phyloP scores from a whole-genome alignment of 2,329 filamentous ascomycete genomes.

The Fusarium staphyleae region DNA sequence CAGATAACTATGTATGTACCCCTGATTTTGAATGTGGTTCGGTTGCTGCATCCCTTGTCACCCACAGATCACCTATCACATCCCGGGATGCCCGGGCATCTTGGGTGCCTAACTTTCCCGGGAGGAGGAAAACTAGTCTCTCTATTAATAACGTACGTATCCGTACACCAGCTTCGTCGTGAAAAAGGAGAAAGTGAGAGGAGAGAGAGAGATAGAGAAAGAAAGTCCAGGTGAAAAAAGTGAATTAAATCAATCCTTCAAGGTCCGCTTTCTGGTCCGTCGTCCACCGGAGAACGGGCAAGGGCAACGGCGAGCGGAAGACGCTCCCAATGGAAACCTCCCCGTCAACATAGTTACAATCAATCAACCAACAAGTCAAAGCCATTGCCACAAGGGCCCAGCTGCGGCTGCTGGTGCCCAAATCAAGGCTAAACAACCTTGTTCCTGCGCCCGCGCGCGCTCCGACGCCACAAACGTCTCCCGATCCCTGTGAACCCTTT shows the following conservation, averaged over 20 bases:
- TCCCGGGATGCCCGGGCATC: slow-evolving; percentile 16
- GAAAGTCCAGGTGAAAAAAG: not conserved
- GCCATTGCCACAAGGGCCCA: not conserved
- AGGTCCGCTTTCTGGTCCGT: slow-evolving; percentile 31
- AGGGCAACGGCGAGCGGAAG: slow-evolving; percentile 1
- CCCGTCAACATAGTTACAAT: too few relatives aligned
- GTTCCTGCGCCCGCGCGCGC: slow-evolving; percentile 20
- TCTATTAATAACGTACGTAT: too few relatives aligned
- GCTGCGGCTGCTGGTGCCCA: slow-evolving; percentile 6
- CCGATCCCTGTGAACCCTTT: slow-evolving; percentile 3
- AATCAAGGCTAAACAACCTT: not conserved
- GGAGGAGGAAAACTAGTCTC: too few relatives aligned
- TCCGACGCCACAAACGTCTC: slow-evolving; percentile 28
- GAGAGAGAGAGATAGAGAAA: not conserved
- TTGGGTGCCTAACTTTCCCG: too few relatives aligned
- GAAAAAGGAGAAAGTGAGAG: not conserved
- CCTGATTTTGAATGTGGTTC: slow-evolving; percentile 18
- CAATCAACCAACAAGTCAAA: not conserved
- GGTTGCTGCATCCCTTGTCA: slow-evolving; percentile 11
- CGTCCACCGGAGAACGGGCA: slow-evolving; percentile 24
- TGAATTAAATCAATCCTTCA: slow-evolving; percentile 4
- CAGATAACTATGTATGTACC: not conserved
- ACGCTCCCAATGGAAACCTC: not conserved
- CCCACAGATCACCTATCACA: slow-evolving; percentile 14
- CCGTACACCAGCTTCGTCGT: too few relatives aligned